Evolutionary conservation across 2,329 filamentous ascomycete genomes (phyloP).

Genomic region (Thyridium curvatum): DNA sequence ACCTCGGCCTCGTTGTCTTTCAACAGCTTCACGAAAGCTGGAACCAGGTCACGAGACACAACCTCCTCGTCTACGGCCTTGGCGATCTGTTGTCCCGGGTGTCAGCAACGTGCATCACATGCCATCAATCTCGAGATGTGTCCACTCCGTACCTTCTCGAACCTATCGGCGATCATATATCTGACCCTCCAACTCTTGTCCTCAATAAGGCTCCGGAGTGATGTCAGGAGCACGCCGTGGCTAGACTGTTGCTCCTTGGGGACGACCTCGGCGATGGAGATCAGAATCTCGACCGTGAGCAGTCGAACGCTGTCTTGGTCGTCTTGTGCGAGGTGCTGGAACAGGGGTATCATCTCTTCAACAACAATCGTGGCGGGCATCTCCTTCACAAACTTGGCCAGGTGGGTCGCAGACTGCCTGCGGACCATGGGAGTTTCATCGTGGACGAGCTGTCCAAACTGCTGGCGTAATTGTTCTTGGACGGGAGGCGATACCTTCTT

Average conservation of each 20-base stretch:
- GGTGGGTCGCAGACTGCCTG: constrained; percentile 90
- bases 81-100: constrained; percentile 60
- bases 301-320: constrained; percentile 97
- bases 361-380: constrained; percentile 90
- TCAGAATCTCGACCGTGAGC: constrained; percentile 92
- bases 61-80: constrained; percentile 98
- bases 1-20: constrained; percentile 99
- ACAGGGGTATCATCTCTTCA: constrained; percentile 97
- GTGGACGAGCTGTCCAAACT: constrained; percentile 89
- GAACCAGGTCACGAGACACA: constrained; percentile 86
- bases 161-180: constrained; percentile 98
- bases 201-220: constrained; percentile 87
- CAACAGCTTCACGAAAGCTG: constrained; percentile 92
- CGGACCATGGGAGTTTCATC: constrained; percentile 99
- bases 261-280: constrained; percentile 92
- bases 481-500: constrained; percentile 80
- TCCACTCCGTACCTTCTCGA: constrained; percentile 69
- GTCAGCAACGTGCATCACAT: too few relatives aligned
- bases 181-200: constrained; percentile 99
- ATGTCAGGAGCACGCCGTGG: constrained; percentile 86
- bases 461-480: constrained; percentile 85
- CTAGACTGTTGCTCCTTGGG: constrained; percentile 97
- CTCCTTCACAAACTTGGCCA: constrained; percentile 96
- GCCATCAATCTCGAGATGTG: too few relatives aligned
- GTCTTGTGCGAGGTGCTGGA: constrained; percentile 92